These are phyloP conservation scores for Cichorium intybus DNA, from an alignment of 140 eudicot species.

Conservation along the genomic window DNA sequence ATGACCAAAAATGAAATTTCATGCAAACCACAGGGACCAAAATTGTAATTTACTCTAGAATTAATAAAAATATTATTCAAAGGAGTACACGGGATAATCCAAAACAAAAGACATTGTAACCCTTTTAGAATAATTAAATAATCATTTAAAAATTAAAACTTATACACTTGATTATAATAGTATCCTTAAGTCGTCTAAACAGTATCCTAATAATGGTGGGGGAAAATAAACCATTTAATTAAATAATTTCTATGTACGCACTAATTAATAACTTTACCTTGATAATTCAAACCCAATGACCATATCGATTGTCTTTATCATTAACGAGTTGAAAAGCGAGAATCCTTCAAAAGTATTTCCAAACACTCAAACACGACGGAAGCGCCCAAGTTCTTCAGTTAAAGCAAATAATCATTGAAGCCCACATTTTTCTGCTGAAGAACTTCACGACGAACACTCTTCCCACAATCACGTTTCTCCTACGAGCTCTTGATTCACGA, in stretches of 20 bases:
- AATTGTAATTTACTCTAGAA: too few species aligned
- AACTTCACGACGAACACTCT: conserved; percentile 25
- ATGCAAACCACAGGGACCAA: too few species aligned
- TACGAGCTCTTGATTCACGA: conserved; percentile 22
- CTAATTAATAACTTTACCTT: not conserved
- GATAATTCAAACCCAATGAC: conserved; percentile 14
- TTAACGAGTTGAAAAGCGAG: conserved; percentile 1
- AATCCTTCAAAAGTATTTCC: conserved; percentile 10
- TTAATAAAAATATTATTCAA: not conserved
- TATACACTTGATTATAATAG: too few species aligned
- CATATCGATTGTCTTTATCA: conserved; percentile 14
- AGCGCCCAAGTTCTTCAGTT: conserved; percentile 21
- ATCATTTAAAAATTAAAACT: not conserved
- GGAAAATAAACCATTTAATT: not conserved
- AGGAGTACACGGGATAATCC: not conserved
- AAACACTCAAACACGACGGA: conserved; percentile 24
- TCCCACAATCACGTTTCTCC: conserved; percentile 16
- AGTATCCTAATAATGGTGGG: conserved; percentile 10
- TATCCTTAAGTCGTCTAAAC: not conserved
- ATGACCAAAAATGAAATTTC: too few species aligned
- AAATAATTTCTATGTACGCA: not conserved
- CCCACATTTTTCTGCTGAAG: conserved; percentile 30
- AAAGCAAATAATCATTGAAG: conserved; percentile 19
- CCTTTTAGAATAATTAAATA: not conserved
- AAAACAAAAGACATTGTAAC: not conserved